Evolutionary conservation across 208 protist genomes (phyloP), one percentile per base, ranked within the genome.

Genomic region (Trypanosomatidae sp.): DNA sequence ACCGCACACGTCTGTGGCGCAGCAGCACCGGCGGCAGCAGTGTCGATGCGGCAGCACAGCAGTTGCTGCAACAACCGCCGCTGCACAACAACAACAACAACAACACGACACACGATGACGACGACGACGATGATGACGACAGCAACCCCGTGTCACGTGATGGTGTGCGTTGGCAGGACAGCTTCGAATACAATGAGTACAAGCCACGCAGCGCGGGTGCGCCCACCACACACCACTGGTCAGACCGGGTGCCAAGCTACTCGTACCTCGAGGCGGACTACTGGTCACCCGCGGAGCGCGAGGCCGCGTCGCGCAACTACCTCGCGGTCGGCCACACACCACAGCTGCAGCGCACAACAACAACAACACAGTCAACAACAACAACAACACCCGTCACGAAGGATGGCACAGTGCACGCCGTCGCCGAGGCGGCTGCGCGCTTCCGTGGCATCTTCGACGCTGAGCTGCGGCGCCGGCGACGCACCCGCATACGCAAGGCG

Each of bases 181-280:
- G 66, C 22, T 82, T 87, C 46, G 82, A 91, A 56, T 70, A 83
- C 61, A 70, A 64, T 23, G 75, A 91, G 53, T 87, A 85, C 57
- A 66, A 71, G 39, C 82, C 82, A 0, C 60, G 59, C 38, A 71
- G 56, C 41, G 24, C 54, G 1, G 33, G 23, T 16, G 40, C 53
- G 10, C 60, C 68, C 10, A 51, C 45, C n/a, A 70, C 60, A 20
- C 55, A 71, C 28, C 82, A 91, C 49, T 91, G 82, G 82, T 78
- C 71, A 6, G 71, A 84, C 37, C 50, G 78, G 8, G 61, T 80
- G 21, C 73, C 76, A 11, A 69, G 64, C 33, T 91, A 75, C 52
- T 74, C 70, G 4, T 83, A 85, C 47, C 56, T 91, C 0, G 73
- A 91, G 48, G 18, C 53, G 15, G 76, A 85, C 26, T 81, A 68